phyloP scores from a whole-genome alignment of 129 eudicot genomes.

The Glebionis coronaria region DNA sequence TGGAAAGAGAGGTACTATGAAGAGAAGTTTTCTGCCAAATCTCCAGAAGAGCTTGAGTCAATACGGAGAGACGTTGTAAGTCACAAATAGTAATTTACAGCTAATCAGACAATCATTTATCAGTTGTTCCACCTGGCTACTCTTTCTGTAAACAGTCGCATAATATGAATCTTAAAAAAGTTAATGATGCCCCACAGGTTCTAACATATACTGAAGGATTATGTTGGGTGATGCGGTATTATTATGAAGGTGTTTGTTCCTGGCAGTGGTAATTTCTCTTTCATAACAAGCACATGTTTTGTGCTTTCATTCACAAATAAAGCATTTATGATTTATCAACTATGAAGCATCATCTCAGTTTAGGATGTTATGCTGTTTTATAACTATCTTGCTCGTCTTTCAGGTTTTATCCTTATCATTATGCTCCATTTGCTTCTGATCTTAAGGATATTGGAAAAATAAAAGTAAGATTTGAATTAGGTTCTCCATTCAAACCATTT shows the following conservation, averaged over 20 bases:
- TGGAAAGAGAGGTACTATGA: conserved; percentile 87
- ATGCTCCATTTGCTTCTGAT: no score
- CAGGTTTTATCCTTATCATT: no score
- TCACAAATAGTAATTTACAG: neutral
- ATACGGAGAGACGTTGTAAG: conserved; percentile 68
- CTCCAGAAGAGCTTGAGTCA: conserved; percentile 57
- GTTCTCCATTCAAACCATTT: no score
- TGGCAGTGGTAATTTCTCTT: conserved; percentile 6
- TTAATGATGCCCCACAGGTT: neutral
- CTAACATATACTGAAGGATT: neutral
- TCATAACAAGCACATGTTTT: neutral
- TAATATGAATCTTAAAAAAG: neutral
- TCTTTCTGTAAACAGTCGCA: neutral
- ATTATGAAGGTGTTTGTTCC: neutral
- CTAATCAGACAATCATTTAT: no score
- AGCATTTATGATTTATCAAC: no score
- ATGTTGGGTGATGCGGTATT: neutral
- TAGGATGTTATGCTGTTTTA: no score
- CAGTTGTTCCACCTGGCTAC: neutral
- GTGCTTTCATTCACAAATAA: neutral
- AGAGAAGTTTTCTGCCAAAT: conserved; percentile 62
- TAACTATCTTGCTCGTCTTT: conserved; percentile 43
- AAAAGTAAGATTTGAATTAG: no score
- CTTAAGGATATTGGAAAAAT: no score
- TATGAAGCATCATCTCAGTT: no score